Conservation (phyloP, 176 grass and related monocot species). For the Chloris gayana region DNA sequence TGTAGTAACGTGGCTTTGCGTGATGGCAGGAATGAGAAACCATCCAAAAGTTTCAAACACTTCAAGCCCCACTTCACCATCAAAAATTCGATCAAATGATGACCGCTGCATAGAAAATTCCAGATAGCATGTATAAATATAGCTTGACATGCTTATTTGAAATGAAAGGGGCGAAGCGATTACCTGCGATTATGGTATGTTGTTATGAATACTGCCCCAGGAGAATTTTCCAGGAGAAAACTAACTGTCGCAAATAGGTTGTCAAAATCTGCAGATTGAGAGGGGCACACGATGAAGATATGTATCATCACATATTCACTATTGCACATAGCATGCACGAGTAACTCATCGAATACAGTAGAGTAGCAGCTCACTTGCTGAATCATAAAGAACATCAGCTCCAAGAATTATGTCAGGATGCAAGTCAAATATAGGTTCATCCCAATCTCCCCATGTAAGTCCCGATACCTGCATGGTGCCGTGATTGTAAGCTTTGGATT, state of each 20-base stretch:
- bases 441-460: constrained; percentile 87
- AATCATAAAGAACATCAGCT: constrained; percentile 82
- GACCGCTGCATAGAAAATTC: constrained; percentile 53
- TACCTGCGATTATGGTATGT: constrained; percentile 91
- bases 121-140: not conserved
- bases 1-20: constrained; percentile 65
- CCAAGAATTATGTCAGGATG: constrained; percentile 80
- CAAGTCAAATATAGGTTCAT: constrained; percentile 59
- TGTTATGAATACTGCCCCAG: constrained; percentile 68
- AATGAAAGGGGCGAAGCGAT: not conserved
- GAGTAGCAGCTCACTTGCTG: constrained; percentile 54
- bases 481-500: not conserved
- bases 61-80: constrained; percentile 94
- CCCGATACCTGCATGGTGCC: constrained; percentile 57
- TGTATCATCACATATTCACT: not conserved
- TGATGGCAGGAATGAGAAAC: constrained; percentile 72
- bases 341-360: not conserved
- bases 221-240: constrained; percentile 68
- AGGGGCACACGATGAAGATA: not conserved
- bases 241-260: constrained; percentile 68
- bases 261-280: constrained; percentile 63
- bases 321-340: not conserved
- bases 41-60: constrained; percentile 77
- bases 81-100: constrained; percentile 86
- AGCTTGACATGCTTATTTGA: not conserved